These are phyloP conservation scores for Anaeramoeba flamelloides DNA, from an alignment of 78 protist species.

Conservation along the genomic window DNA sequence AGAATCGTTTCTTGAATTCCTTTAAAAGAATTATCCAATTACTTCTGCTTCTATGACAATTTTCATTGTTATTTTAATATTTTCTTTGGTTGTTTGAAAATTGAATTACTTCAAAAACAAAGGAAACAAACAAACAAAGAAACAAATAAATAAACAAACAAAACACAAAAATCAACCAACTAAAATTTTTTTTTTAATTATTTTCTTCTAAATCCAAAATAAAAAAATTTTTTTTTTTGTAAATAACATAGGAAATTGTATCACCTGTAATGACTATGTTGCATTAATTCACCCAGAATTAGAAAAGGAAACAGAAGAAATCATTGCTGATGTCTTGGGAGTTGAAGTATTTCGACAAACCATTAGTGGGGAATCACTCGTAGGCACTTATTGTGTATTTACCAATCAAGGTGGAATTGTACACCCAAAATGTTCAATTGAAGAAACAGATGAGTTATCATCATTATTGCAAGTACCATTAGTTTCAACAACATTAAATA, in stretches of 20 bases:
- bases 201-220: too few species aligned
- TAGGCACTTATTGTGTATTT: conserved; percentile 74
- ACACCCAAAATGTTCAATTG: conserved; percentile 77
- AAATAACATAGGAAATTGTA: conserved; percentile 86
- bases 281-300: conserved; percentile 94
- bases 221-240: too few species aligned
- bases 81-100: too few species aligned
- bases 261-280: conserved; percentile 89
- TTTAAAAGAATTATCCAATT: too few species aligned
- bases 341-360: conserved; percentile 92
- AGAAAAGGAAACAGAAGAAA: conserved; percentile 87
- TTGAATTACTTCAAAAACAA: too few species aligned
- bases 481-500: conserved; percentile 85
- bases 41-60: too few species aligned
- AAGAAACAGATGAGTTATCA: conserved; percentile 82
- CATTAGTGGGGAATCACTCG: conserved; percentile 60
- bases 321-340: conserved; percentile 73
- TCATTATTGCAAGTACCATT: conserved; percentile 79
- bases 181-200: too few species aligned
- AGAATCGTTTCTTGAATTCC: too few species aligned
- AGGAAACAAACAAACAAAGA: too few species aligned
- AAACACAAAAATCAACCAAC: too few species aligned
- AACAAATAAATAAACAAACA: too few species aligned
- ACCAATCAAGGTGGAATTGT: conserved; percentile 86
- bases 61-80: too few species aligned